These are phyloP conservation scores for Sphagnurus paluster DNA, from an alignment of 1,284 basidiomycete genomes.

Conservation along the genomic window DNA sequence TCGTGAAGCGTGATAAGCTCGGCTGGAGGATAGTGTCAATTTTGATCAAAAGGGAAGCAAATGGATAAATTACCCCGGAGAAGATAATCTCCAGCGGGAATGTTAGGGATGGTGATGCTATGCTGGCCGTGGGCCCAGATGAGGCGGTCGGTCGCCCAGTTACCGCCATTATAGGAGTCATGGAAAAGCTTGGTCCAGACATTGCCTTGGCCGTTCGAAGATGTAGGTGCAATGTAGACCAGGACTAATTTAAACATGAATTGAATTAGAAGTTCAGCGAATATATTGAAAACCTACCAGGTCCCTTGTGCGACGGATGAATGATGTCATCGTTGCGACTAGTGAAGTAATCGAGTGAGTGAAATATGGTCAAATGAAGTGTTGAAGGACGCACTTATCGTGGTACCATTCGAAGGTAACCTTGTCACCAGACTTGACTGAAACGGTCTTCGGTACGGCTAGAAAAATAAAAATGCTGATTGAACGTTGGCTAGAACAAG, in stretches of 20 bases:
- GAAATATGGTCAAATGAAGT: neutral
- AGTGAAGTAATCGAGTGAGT: neutral
- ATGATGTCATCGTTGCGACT: conserved; percentile 35
- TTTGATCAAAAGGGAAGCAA: too few relatives aligned
- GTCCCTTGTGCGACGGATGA: conserved; percentile 31
- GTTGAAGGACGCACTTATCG: conserved; percentile 18
- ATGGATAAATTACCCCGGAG: conserved; percentile 33
- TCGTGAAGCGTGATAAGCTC: conserved; percentile 34
- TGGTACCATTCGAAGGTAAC: conserved; percentile 37
- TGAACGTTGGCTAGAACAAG: too few relatives aligned
- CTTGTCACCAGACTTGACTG: conserved; percentile 29
- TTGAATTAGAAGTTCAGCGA: neutral
- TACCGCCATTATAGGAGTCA: conserved; percentile 25
- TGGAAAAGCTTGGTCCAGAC: conserved; percentile 34
- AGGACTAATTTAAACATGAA: conserved; percentile 21
- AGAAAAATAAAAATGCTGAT: too few relatives aligned
- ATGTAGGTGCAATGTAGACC: conserved; percentile 32
- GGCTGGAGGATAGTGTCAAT: conserved; percentile 19
- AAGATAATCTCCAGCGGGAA: conserved; percentile 35
- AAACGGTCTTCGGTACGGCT: conserved; percentile 25
- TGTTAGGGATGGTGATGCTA: conserved; percentile 30
- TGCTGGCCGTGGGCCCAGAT: conserved; percentile 30
- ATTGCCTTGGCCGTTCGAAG: conserved; percentile 27
- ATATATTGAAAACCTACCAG: conserved; percentile 18
- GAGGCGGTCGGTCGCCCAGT: conserved; percentile 33